phyloP scores from a whole-genome alignment of 2,329 filamentous ascomycete genomes.

The Calonectria fujianensis region DNA sequence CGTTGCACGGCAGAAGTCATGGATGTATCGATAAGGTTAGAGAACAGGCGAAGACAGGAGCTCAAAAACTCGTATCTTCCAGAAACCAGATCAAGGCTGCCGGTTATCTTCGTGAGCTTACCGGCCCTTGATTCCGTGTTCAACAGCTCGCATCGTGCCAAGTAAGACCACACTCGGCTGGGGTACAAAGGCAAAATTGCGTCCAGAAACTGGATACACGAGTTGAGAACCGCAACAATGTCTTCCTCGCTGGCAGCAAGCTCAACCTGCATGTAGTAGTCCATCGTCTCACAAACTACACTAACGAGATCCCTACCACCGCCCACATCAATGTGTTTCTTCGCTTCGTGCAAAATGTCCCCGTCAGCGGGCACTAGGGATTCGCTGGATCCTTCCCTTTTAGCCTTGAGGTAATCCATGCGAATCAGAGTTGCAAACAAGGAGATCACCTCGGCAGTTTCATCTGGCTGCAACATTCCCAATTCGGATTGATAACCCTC shows the following conservation, averaged over 20 bases:
- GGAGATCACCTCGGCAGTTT: constrained; percentile 83
- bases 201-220: constrained; percentile 87
- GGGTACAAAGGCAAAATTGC: constrained; percentile 84
- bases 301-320: constrained; percentile 84
- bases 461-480: constrained; percentile 73
- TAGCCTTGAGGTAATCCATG: constrained; percentile 65
- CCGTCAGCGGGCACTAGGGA: constrained; percentile 60
- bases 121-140: constrained; percentile 85
- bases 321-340: constrained; percentile 70
- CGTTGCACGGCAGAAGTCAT: constrained; percentile 81
- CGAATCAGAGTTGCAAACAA: constrained; percentile 83
- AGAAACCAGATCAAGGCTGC: constrained; percentile 86
- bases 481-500: constrained; percentile 72
- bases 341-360: constrained; percentile 72
- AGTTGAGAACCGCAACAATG: constrained; percentile 78
- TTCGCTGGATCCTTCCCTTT: constrained; percentile 45
- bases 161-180: constrained; percentile 91
- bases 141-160: constrained; percentile 87
- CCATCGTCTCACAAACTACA: constrained; percentile 90
- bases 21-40: constrained; percentile 84
- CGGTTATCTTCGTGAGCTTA: constrained; percentile 85
- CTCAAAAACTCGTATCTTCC: constrained; percentile 86
- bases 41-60: constrained; percentile 84
- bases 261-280: constrained; percentile 78
- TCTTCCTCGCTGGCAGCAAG: constrained; percentile 75